These are phyloP conservation scores for Ogataea ganodermae DNA, from an alignment of 805 yeast genomes.

Conservation along the genomic window DNA sequence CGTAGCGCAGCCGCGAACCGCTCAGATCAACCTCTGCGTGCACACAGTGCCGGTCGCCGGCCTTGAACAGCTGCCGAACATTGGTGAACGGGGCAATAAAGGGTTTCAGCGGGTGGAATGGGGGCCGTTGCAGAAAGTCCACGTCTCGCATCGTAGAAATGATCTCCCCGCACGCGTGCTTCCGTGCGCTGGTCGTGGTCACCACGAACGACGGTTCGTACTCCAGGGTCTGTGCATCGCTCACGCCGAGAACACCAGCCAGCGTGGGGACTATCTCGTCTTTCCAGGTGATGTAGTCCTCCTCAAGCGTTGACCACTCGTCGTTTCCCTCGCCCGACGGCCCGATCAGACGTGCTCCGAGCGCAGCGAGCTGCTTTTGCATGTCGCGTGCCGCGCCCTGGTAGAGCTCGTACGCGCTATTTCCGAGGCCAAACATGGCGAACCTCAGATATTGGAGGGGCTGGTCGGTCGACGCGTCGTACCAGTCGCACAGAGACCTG, in stretches of 20 bases:
- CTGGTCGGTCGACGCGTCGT: slow-evolving; percentile 27
- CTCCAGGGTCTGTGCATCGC: slow-evolving; percentile 64
- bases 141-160: slow-evolving; percentile 20
- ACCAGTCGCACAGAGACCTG: slow-evolving; percentile 39
- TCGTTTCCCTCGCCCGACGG: slow-evolving; percentile 87
- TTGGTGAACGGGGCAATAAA: slow-evolving; percentile 60
- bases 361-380: slow-evolving; percentile 47
- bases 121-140: slow-evolving; percentile 20
- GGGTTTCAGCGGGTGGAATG: slow-evolving; percentile 46
- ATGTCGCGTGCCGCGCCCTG: slow-evolving; percentile 74
- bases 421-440: slow-evolving; percentile 87
- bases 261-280: slow-evolving; percentile 67
- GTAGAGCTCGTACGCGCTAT: slow-evolving; percentile 85
- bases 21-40: slow-evolving; percentile 79
- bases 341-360: slow-evolving; percentile 66
- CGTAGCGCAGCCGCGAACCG: slow-evolving; percentile 67
- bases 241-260: slow-evolving; percentile 57
- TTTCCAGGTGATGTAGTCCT: slow-evolving; percentile 88
- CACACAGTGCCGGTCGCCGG: slow-evolving; percentile 64
- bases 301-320: slow-evolving; percentile 86
- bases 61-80: slow-evolving; percentile 63
- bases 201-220: slow-evolving; percentile 64
- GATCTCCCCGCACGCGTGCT: slow-evolving; percentile 33
- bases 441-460: slow-evolving; percentile 52
- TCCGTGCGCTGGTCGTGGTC: slow-evolving; percentile 31